phyloP scores from a whole-genome alignment of 2,329 filamentous ascomycete genomes.

The Penicillium sp. region DNA sequence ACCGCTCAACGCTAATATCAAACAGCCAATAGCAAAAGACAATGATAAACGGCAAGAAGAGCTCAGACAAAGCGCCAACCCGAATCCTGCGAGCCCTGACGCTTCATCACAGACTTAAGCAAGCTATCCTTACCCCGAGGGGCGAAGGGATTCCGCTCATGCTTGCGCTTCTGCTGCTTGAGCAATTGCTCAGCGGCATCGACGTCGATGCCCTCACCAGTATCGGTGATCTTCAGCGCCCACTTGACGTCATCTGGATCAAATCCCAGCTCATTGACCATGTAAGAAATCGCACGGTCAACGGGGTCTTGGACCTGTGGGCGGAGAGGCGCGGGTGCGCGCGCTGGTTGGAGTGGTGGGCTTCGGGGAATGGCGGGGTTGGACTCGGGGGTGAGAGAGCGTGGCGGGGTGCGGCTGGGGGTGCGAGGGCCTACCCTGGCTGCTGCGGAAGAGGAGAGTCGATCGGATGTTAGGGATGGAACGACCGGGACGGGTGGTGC shows the following conservation, averaged over 20 bases:
- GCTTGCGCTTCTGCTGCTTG: slow-evolving; percentile 42
- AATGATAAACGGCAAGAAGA: too few species aligned
- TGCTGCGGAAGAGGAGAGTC: slow-evolving; percentile 21
- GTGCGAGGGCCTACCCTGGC: slow-evolving; percentile 19
- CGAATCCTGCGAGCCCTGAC: slow-evolving; percentile 28
- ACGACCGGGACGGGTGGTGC: slow-evolving; percentile 11
- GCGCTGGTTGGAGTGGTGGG: neutral
- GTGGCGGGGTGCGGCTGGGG: slow-evolving; percentile 13
- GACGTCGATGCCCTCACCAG: slow-evolving; percentile 60
- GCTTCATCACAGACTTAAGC: slow-evolving; percentile 30
- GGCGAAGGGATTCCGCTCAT: slow-evolving; percentile 18
- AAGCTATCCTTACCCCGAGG: slow-evolving; percentile 22
- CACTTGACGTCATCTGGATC: slow-evolving; percentile 56
- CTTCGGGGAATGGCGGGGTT: slow-evolving; percentile 1
- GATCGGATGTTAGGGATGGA: slow-evolving; percentile 12
- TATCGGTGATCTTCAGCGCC: slow-evolving; percentile 61
- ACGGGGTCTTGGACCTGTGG: slow-evolving; percentile 53
- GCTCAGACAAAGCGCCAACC: slow-evolving; percentile 45
- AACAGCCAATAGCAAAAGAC: neutral
- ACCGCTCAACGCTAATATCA: neutral
- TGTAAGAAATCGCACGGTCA: slow-evolving; percentile 58
- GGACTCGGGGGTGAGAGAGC: neutral
- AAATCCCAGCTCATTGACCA: slow-evolving; percentile 63
- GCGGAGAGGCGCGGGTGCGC: slow-evolving; percentile 15
- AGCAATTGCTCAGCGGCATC: slow-evolving; percentile 61